Percentiles rank a stretch among this genome's conserved stretches.
phyloP scores from a whole-genome alignment of 1,284 basidiomycete species.

The Sphaerobolus stellatus region DNA sequence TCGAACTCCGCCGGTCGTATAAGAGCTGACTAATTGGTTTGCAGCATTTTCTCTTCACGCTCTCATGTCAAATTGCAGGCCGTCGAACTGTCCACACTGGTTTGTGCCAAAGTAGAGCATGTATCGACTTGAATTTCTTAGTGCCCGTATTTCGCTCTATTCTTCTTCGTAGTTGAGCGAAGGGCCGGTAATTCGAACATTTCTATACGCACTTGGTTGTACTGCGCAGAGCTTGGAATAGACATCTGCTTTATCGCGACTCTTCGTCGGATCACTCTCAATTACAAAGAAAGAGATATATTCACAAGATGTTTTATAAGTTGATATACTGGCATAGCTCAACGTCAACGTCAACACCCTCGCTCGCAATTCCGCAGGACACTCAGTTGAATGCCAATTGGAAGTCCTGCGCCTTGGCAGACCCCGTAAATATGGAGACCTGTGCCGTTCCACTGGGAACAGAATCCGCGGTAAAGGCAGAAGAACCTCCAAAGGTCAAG shows the following conservation, averaged over 20 bases:
- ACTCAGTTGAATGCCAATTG: slow-evolving; percentile 42
- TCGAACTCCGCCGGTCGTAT: no score
- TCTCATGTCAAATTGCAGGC: slow-evolving; percentile 13
- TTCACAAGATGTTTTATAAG: not conserved
- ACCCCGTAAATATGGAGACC: slow-evolving; percentile 51
- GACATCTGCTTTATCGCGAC: not conserved
- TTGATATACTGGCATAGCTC: not conserved
- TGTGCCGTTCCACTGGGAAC: slow-evolving; percentile 54
- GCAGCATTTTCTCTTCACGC: no score
- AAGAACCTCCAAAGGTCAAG: slow-evolving; percentile 51
- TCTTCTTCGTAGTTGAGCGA: not conserved
- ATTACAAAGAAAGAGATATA: not conserved
- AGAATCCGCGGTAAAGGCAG: slow-evolving; percentile 49
- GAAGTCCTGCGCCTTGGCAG: slow-evolving; percentile 42
- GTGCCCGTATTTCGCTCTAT: slow-evolving; percentile 5
- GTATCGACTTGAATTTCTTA: slow-evolving; percentile 6
- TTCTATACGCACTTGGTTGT: not conserved
- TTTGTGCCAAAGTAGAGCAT: slow-evolving; percentile 12
- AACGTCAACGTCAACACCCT: not conserved
- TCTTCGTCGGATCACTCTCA: not conserved
- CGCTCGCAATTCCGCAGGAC: not conserved
- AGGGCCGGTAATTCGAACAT: slow-evolving; percentile 12
- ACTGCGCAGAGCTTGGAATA: no score
- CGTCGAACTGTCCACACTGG: slow-evolving; percentile 1
- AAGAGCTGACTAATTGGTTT: no score